Evolutionary conservation across 176 grass and related monocot species (phyloP).

Genomic region (Eragrostis nindensis): DNA sequence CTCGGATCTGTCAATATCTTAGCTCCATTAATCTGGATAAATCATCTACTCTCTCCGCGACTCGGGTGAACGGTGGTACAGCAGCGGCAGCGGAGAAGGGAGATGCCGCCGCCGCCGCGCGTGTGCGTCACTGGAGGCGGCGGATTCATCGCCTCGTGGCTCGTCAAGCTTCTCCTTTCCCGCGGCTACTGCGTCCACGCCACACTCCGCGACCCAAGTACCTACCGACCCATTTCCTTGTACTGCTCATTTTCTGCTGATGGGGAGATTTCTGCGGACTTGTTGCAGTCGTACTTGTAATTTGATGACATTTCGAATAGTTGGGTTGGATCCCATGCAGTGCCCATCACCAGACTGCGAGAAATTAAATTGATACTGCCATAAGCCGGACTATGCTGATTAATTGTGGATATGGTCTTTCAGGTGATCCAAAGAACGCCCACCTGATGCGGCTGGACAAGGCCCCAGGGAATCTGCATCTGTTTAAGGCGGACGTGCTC

Average conservation of each 20-base stretch:
- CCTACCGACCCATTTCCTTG: not conserved
- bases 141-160: constrained; percentile 66
- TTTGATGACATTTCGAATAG: not conserved
- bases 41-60: not conserved
- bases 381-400: not conserved
- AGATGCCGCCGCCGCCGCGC: not conserved
- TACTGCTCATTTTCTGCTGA: not conserved
- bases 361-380: not conserved
- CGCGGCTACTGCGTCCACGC: constrained; percentile 59
- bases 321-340: not conserved
- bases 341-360: not conserved
- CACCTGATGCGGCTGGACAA: constrained; percentile 52
- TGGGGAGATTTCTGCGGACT: not conserved
- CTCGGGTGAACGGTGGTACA: not conserved
- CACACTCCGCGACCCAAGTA: constrained; percentile 66
- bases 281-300: not conserved
- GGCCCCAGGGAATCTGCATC: constrained; percentile 58
- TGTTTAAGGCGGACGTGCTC: constrained; percentile 74
- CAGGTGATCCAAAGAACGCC: constrained; percentile 60
- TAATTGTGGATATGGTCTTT: not conserved
- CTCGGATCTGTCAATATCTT: not conserved
- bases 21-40: not conserved
- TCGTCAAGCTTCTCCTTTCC: constrained; percentile 66
- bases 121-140: constrained; percentile 64
- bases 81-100: not conserved